Evolutionary conservation across 2,329 filamentous ascomycete species (phyloP).

Genomic region (Epichloe gansuensis): DNA sequence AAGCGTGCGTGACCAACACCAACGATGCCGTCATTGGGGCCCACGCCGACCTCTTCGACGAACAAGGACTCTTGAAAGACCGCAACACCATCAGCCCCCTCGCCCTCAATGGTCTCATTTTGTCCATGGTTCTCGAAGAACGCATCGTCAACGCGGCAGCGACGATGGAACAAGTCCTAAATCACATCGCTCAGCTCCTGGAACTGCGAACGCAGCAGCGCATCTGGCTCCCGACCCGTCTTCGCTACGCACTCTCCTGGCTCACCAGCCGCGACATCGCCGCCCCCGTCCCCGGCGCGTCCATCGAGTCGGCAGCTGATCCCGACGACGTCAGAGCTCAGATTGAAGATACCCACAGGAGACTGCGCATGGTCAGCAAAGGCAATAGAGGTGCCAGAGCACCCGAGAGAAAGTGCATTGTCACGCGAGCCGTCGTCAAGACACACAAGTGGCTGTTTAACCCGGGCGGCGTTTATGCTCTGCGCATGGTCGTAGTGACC

Average conservation of each 20-base stretch:
- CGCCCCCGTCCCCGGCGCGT: constrained; percentile 10
- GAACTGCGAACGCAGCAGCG: constrained; percentile 20
- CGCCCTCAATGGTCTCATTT: constrained; percentile 26
- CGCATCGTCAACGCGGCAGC: constrained; percentile 18
- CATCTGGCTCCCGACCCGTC: constrained; percentile 29
- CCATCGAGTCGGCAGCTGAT: constrained; percentile 8
- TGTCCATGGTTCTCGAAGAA: constrained; percentile 36
- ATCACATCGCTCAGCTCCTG: constrained; percentile 23
- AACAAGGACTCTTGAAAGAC: constrained; percentile 22
- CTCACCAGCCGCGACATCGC: constrained; percentile 14
- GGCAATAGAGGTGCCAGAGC: constrained; percentile 9
- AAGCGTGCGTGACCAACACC: constrained; percentile 18
- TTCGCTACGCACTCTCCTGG: constrained; percentile 28
- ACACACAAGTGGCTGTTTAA: constrained; percentile 29
- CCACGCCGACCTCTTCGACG: constrained; percentile 28
- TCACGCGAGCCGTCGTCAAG: constrained; percentile 16
- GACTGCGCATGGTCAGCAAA: constrained; percentile 22
- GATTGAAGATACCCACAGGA: constrained; percentile 21
- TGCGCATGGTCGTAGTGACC: constrained; percentile 35
- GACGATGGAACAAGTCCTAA: constrained; percentile 22
- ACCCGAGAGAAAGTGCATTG: constrained; percentile 5
- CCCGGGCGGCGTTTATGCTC: constrained; percentile 30
- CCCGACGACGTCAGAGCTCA: constrained; percentile 16
- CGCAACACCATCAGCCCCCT: constrained; percentile 12
- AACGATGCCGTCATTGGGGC: constrained; percentile 27